Evolutionary conservation across 352 stramenopile genomes (phyloP), one percentile per base, ranked within the genome.

Genomic region (Thraustotheca clavata): DNA sequence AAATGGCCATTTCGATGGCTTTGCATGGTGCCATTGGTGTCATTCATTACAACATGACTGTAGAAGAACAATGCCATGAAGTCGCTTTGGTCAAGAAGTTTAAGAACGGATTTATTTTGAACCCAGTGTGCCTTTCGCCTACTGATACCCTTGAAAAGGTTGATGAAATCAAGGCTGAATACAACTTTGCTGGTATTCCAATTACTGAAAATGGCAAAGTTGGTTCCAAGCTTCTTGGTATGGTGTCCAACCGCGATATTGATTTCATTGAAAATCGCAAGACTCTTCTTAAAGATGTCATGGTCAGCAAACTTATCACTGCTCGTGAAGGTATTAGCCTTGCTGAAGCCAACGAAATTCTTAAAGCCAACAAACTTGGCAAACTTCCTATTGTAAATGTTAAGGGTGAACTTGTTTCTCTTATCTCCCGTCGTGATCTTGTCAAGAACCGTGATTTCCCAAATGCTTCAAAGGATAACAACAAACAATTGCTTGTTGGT

Each of bases 91-190:
- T 99, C 31, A 99, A 99, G 83, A 97, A 98, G 68, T 99, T 98
- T 80, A 99, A 99, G 83, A 99, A 99, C 76, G 97, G 97, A 38
- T 99, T 99, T 81, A 99, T 99, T 76, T 97, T 94, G 29, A 94
- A 99, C 79, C 97, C 97, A 40, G 94, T 98, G 70, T 97, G 88
- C 68, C 79, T 99, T 20, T 97, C 87, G 46, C 96, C 96, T 0
- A 82, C 98, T 46, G 72, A 97, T 75, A 99, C 96, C 18, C 81
- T 99, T 20, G 87, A 76, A 9, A 95, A 99, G 72, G 94, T 99
- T 9, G 84, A 98, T 70, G 71, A 75, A 43, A 96, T 99, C 67
- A 99, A 99, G 75, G 80, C 87, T 35, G 84, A 96, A 71, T 95
- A 97, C 59, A 96, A 96, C 61, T 99, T 99, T 73, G 98, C 95